Evolutionary conservation across 768 basidiomycete species (phyloP).

Genomic region (Mycena galopus): DNA sequence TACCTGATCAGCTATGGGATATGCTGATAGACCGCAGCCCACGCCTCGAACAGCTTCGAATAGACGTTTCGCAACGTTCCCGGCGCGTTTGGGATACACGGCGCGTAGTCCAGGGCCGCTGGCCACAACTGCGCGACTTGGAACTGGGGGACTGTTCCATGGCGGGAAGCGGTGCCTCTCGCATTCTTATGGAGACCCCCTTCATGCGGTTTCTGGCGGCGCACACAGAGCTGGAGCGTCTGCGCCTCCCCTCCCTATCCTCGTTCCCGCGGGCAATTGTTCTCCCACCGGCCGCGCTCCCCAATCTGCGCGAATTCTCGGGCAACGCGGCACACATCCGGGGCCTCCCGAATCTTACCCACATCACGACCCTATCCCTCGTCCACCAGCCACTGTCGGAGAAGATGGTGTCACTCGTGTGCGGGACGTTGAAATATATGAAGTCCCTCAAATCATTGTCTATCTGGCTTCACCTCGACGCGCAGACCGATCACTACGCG

Average conservation of each 20-base stretch:
- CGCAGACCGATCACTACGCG: slow-evolving; percentile 34
- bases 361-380: slow-evolving; percentile 28
- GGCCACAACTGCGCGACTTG: slow-evolving; percentile 32
- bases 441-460: slow-evolving; percentile 28
- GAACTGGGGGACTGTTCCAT: slow-evolving; percentile 36
- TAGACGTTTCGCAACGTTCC: slow-evolving; percentile 36
- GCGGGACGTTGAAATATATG: slow-evolving; percentile 33
- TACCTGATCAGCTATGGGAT: slow-evolving; percentile 37
- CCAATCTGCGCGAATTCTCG: slow-evolving; percentile 26
- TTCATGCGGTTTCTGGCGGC: slow-evolving; percentile 36
- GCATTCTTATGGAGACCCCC: slow-evolving; percentile 31
- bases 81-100: slow-evolving; percentile 38
- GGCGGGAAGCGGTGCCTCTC: slow-evolving; percentile 22
- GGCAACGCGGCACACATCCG: slow-evolving; percentile 31
- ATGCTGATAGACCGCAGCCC: slow-evolving; percentile 35
- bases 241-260: slow-evolving; percentile 33
- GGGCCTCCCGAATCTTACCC: slow-evolving; percentile 29
- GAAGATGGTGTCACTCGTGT: slow-evolving; percentile 31
- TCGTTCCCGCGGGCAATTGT: slow-evolving; percentile 34
- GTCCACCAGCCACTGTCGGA: slow-evolving; percentile 35
- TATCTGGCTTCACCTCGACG: slow-evolving; percentile 37
- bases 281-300: slow-evolving; percentile 23
- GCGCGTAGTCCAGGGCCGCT: slow-evolving; percentile 34
- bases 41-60: slow-evolving; percentile 32
- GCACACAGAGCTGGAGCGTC: slow-evolving; percentile 27